A percentile compares a stretch with the other conserved stretches of the same genome.
Conservation (phyloP, 1,284 basidiomycete genomes). For the Hymenochaete sp. region DNA sequence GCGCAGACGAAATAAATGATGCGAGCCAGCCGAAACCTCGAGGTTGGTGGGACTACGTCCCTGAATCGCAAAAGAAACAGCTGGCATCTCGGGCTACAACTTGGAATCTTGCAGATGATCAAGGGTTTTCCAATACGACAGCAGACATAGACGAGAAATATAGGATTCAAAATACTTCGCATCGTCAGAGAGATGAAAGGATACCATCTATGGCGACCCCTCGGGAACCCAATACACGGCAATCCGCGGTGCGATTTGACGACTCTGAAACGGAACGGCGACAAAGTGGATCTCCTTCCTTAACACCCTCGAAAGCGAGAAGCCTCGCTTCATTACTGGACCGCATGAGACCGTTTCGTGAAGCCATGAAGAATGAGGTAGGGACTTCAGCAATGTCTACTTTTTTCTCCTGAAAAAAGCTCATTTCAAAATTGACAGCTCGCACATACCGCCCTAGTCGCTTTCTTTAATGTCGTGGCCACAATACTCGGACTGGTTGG, state of each 20-base stretch:
- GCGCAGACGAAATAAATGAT: conserved; percentile 24
- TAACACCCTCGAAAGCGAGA: conserved; percentile 33
- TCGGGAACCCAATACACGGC: too few species aligned
- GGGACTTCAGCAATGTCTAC: conserved; percentile 15
- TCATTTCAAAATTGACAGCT: conserved; percentile 31
- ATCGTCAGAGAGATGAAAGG: too few species aligned
- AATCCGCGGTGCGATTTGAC: conserved; percentile 14
- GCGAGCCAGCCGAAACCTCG: conserved; percentile 25
- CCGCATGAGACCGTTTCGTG: conserved; percentile 44
- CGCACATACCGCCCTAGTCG: conserved; percentile 48
- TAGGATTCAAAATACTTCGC: too few species aligned
- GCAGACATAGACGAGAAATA: too few species aligned
- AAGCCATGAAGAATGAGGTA: conserved; percentile 57
- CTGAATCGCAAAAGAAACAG: conserved; percentile 18
- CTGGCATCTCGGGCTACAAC: conserved; percentile 5
- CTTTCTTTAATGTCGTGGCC: conserved; percentile 40
- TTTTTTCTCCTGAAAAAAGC: not conserved
- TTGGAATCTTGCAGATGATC: conserved; percentile 15
- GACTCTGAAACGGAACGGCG: too few species aligned
- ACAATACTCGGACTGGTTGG: conserved; percentile 45
- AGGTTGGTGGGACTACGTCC: conserved; percentile 51
- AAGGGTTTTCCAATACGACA: conserved; percentile 19
- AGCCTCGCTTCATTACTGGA: conserved; percentile 43
- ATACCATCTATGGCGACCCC: too few species aligned
- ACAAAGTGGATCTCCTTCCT: conserved; percentile 23